Percentiles rank a stretch among this genome's conserved stretches.
These are phyloP conservation scores for Pyricularia grisea DNA, from an alignment of 2,329 filamentous ascomycete genomes.

Conservation along the genomic window DNA sequence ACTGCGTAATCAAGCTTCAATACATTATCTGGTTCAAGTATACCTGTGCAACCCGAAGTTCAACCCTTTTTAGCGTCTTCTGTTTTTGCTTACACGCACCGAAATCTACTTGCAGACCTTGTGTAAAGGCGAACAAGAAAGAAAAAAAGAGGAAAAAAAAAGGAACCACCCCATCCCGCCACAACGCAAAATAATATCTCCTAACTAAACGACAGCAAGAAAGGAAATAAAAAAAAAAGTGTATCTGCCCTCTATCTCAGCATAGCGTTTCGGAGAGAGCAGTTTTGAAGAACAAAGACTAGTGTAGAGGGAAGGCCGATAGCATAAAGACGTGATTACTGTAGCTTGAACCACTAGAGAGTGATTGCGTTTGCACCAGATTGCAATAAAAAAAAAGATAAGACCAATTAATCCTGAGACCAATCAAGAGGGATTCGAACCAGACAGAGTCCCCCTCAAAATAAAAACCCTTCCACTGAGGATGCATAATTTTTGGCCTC, in stretches of 20 bases:
- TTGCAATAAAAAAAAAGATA: background rate
- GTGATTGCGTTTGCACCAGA: background rate
- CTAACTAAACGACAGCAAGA: background rate
- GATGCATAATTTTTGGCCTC: background rate
- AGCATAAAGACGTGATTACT: background rate
- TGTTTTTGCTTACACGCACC: background rate
- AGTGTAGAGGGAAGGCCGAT: background rate
- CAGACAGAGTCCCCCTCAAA: background rate
- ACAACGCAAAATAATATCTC: background rate
- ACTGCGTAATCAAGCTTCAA: background rate
- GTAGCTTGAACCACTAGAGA: background rate
- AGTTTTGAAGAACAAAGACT: conserved; percentile 4
- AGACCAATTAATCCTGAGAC: background rate
- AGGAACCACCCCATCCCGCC: background rate
- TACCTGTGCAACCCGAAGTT: background rate
- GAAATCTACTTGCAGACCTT: background rate
- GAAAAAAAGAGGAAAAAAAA: background rate
- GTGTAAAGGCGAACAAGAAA: too few species aligned
- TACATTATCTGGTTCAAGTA: background rate
- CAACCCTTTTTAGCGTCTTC: background rate
- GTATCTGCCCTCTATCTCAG: background rate
- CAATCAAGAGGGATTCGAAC: background rate
- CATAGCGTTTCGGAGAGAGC: background rate
- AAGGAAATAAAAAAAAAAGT: background rate
- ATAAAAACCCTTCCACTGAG: background rate